Conservation (phyloP, 805 yeast genomes). For the Monosporozyma unispora region DNA sequence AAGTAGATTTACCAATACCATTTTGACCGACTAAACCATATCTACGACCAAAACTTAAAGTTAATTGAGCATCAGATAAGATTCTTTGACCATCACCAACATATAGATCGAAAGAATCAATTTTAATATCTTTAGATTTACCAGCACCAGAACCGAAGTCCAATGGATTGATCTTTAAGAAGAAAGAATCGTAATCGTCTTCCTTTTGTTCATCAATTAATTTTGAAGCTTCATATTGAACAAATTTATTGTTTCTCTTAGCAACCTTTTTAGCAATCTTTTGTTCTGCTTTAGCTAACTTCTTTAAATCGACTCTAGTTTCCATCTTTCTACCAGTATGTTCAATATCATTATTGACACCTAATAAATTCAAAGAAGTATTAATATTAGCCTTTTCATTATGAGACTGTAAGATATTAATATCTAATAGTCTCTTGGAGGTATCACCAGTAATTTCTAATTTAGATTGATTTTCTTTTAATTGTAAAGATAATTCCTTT, state of each 20-base stretch:
- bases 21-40: conserved; percentile 98
- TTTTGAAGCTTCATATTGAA: conserved; percentile 89
- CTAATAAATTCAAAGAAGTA: conserved; percentile 65
- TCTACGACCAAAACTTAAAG: conserved; percentile 85
- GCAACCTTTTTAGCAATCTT: conserved; percentile 97
- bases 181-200: conserved; percentile 88
- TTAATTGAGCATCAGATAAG: conserved; percentile 75
- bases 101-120: conserved; percentile 86
- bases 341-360: conserved; percentile 83
- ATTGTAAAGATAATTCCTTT: conserved; percentile 43
- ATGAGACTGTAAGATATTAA: conserved; percentile 59
- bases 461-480: conserved; percentile 61
- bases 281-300: conserved; percentile 92
- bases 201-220: conserved; percentile 54
- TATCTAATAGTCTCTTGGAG: conserved; percentile 74
- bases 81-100: conserved; percentile 96
- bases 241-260: conserved; percentile 71
- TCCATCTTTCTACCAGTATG: conserved; percentile 89
- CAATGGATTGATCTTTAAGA: conserved; percentile 88
- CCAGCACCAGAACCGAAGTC: conserved; percentile 88
- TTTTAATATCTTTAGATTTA: conserved; percentile 90
- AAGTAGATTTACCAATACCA: conserved; percentile 98
- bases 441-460: conserved; percentile 76
- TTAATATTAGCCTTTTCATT: conserved; percentile 60
- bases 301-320: conserved; percentile 90